Evolutionary conservation across 2,329 filamentous ascomycete genomes (phyloP).

Genomic region (Aspergillus felis): DNA sequence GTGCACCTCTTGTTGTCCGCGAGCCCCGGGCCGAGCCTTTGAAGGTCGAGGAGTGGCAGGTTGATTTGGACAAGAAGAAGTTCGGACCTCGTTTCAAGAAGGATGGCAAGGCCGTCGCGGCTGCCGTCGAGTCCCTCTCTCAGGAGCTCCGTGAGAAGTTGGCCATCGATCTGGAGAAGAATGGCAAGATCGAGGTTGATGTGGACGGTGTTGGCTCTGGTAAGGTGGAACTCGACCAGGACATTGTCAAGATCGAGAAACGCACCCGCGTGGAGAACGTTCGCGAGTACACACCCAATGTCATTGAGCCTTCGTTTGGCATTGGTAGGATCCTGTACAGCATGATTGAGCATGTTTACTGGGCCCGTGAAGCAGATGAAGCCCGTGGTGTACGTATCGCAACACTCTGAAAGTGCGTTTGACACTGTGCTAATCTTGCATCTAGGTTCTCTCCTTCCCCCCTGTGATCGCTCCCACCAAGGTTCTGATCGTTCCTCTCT

Average conservation of each 20-base stretch:
- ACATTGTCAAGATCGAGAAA: slow-evolving; percentile 79
- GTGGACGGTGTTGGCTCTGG: slow-evolving; percentile 65
- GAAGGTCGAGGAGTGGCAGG: slow-evolving; percentile 78
- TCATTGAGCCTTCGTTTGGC: slow-evolving; percentile 96
- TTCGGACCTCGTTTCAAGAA: slow-evolving; percentile 96
- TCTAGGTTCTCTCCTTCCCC: slow-evolving; percentile 67
- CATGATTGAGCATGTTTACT: slow-evolving; percentile 92
- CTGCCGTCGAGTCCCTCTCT: slow-evolving; percentile 67
- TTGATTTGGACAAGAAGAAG: slow-evolving; percentile 90
- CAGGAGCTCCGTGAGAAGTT: slow-evolving; percentile 81
- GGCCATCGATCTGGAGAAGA: slow-evolving; percentile 66
- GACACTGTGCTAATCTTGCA: slow-evolving; percentile 10
- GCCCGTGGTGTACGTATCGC: slow-evolving; percentile 71
- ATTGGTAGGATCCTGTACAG: slow-evolving; percentile 93
- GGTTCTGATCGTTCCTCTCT: slow-evolving; percentile 86
- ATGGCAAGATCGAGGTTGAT: slow-evolving; percentile 72
- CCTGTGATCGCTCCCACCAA: slow-evolving; percentile 85
- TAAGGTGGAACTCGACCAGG: slow-evolving; percentile 73
- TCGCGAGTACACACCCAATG: slow-evolving; percentile 89
- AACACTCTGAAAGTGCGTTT: not conserved
- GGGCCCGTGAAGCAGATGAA: slow-evolving; percentile 80
- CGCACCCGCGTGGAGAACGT: slow-evolving; percentile 76
- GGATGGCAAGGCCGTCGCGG: slow-evolving; percentile 80
- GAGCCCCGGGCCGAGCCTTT: slow-evolving; percentile 75
- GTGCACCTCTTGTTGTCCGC: slow-evolving; percentile 77